Conservation (phyloP, 2,329 filamentous ascomycete species). For the Alternaria arbusti region DNA sequence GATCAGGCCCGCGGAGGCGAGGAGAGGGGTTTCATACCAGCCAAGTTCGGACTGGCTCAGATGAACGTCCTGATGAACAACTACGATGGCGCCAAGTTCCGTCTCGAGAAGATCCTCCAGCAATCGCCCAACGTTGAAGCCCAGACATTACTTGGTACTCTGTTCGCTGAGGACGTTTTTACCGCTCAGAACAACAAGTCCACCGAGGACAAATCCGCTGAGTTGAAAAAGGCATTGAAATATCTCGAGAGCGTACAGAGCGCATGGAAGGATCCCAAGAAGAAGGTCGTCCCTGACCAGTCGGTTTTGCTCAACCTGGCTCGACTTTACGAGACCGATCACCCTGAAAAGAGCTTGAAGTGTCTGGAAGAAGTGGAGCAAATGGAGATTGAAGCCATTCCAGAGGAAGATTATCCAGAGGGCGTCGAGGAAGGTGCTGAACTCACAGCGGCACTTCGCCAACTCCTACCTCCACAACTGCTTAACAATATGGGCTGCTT, state of each 20-base stretch:
- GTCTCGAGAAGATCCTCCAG: slow-evolving; percentile 92
- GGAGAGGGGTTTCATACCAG: slow-evolving; percentile 90
- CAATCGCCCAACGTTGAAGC: slow-evolving; percentile 83
- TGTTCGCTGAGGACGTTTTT: slow-evolving; percentile 96
- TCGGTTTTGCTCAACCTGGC: slow-evolving; percentile 91
- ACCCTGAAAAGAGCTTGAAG: slow-evolving; percentile 88
- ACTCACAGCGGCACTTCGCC: slow-evolving; percentile 69
- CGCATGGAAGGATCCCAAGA: slow-evolving; percentile 93
- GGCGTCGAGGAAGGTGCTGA: slow-evolving; percentile 52
- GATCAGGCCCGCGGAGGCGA: slow-evolving; percentile 90
- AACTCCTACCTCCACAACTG: slow-evolving; percentile 83
- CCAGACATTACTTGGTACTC: slow-evolving; percentile 86
- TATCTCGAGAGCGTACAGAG: slow-evolving; percentile 84
- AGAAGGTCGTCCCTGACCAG: slow-evolving; percentile 78
- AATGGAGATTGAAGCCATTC: slow-evolving; percentile 81
- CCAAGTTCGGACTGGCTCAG: slow-evolving; percentile 93
- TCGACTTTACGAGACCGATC: slow-evolving; percentile 83
- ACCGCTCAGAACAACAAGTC: slow-evolving; percentile 71
- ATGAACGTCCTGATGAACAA: slow-evolving; percentile 84
- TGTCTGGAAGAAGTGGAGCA: slow-evolving; percentile 93
- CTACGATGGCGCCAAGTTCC: slow-evolving; percentile 88
- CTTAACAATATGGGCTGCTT: slow-evolving; percentile 99
- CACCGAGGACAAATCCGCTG: slow-evolving; percentile 85
- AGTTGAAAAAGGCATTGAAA: slow-evolving; percentile 84
- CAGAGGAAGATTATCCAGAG: slow-evolving; percentile 72